Evolutionary conservation across 495 filamentous ascomycete species (phyloP), one percentile per base, ranked within the genome.

Genomic region (Parmelia sp.): DNA sequence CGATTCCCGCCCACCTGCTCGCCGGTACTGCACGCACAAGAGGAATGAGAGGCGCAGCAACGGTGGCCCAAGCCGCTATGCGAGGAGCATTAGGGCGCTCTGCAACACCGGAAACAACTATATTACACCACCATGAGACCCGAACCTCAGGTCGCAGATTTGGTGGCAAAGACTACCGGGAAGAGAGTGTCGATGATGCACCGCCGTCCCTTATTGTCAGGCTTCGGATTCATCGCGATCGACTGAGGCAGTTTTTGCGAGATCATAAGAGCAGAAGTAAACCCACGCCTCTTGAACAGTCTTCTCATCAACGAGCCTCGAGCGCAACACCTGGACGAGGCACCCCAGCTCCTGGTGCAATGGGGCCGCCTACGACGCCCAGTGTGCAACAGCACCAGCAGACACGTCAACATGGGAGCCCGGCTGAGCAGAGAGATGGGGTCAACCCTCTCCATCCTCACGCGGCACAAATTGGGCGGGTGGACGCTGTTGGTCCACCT

Each of bases 1-100:
- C 90, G 62, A 84, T 88, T 64, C 79, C 81, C 10, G 71, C 79
- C 42, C 80, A 88, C 63, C 81, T 90, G 58, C 76, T 88, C 15
- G 80, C 87, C 64, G 91, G 90, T 29, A 95, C 91, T 19, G 86
- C 90, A 37, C 84, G 92, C 65, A 95, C 90, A n/a, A 80, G 92
- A 74, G 88, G 87, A 25, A 91, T 96, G 85, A 85, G 88, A 63
- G 91, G 87, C 37, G 91, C 90, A 25, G 92, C 90, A 62, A 88
- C 81, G 45, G 91, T 89, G 27, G 92, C 92, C 33, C 88, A 91
- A 70, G 83, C 83, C 15, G 85, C 85, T 17, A 80, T 88, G 72
- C 79, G 84, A 42, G 88, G 90, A 11, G 90, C 88, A 66, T 71
- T 95, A 39, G 90, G 87, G 35, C 86, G 94, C 45, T 97, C 92